These are phyloP conservation scores for Gomphus sp. DNA, from an alignment of 1,284 basidiomycete genomes.

Conservation along the genomic window DNA sequence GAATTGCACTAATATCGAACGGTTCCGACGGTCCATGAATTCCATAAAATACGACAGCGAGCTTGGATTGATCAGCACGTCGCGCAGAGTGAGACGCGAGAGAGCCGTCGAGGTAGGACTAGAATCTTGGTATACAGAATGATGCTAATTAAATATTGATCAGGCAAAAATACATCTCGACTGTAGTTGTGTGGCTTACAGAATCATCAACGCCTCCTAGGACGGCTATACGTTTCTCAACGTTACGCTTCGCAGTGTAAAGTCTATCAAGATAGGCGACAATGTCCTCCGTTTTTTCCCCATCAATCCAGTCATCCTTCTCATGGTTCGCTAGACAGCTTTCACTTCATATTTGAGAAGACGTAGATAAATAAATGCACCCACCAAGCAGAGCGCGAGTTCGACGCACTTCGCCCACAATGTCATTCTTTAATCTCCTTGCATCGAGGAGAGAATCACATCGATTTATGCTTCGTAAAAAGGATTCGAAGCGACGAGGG, in stretches of 20 bases:
- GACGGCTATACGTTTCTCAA: conserved; percentile 76
- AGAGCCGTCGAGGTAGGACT: conserved; percentile 12
- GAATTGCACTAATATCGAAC: conserved; percentile 86
- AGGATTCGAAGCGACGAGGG: conserved; percentile 79
- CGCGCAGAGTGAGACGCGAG: conserved; percentile 42
- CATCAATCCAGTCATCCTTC: conserved; percentile 77
- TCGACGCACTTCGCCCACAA: conserved; percentile 77
- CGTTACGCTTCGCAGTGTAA: conserved; percentile 78
- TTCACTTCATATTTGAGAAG: background rate
- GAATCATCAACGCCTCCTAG: conserved; percentile 64
- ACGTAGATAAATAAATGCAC: background rate
- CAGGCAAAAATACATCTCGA: conserved; percentile 7
- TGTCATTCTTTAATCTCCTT: conserved; percentile 82
- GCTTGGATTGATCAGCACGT: conserved; percentile 78
- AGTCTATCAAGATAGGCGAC: conserved; percentile 84
- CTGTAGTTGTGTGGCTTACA: conserved; percentile 28
- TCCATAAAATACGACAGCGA: conserved; percentile 96
- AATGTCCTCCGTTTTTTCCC: conserved; percentile 73
- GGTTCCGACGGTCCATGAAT: conserved; percentile 87
- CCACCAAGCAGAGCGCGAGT: conserved; percentile 65
- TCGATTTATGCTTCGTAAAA: conserved; percentile 75
- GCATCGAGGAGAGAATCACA: conserved; percentile 82
- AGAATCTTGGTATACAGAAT: conserved; percentile 20
- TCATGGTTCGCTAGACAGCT: conserved; percentile 57
- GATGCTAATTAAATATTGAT: conserved; percentile 13